Conservation (phyloP, 108 stramenopile genomes). For the Nitzschia inconspicua region DNA sequence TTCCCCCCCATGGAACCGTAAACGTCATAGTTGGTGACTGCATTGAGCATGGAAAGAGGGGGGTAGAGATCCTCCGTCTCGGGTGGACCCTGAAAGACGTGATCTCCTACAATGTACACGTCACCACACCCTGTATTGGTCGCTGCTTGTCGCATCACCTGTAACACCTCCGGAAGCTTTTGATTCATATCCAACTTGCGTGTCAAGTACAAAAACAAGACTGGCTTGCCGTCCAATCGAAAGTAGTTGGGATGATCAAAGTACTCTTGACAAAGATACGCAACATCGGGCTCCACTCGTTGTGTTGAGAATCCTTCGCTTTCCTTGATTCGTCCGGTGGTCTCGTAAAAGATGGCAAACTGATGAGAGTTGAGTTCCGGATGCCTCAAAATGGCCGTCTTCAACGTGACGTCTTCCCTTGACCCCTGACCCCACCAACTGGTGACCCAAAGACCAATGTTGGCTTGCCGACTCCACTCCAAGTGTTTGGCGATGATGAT, state of each 20-base stretch:
- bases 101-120: slow-evolving; percentile 8
- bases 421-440: slow-evolving; percentile 41
- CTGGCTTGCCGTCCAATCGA: slow-evolving; percentile 31
- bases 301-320: slow-evolving; percentile 2
- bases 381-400: slow-evolving; percentile 23
- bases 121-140: neutral
- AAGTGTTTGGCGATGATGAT: slow-evolving; percentile 37
- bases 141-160: slow-evolving; percentile 15
- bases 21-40: slow-evolving; percentile 40
- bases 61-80: neutral
- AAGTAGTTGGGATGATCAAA: slow-evolving; percentile 43
- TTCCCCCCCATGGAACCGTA: slow-evolving; percentile 26
- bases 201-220: slow-evolving; percentile 38
- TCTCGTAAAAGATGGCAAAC: slow-evolving; percentile 47
- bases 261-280: slow-evolving; percentile 23
- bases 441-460: slow-evolving; percentile 37
- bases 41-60: slow-evolving; percentile 18
- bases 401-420: slow-evolving; percentile 25
- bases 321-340: slow-evolving; percentile 24
- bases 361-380: slow-evolving; percentile 9
- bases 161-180: neutral
- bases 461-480: slow-evolving; percentile 37
- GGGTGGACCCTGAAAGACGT: slow-evolving; percentile 6
- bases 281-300: slow-evolving; percentile 17
- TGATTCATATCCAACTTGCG: slow-evolving; percentile 10